Evolutionary conservation across 139 green algal species (phyloP).

Genomic region (Parachlorella kessleri): DNA sequence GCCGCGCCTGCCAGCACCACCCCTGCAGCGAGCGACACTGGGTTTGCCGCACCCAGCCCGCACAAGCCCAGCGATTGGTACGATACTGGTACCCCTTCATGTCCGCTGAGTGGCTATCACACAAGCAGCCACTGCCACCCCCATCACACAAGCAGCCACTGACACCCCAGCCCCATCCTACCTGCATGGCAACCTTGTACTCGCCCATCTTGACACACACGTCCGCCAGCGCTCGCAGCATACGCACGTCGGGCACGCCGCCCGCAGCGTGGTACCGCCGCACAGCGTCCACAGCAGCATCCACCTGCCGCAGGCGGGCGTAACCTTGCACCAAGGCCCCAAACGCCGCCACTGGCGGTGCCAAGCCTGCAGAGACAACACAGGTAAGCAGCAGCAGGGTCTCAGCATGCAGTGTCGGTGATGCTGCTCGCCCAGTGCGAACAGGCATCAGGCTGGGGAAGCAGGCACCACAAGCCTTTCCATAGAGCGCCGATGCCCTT

Average conservation of each 20-base stretch:
- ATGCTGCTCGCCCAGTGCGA: too few relatives aligned
- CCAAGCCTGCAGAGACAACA: slow-evolving; percentile 18
- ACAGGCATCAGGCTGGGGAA: too few relatives aligned
- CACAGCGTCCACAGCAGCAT: slow-evolving; percentile 39
- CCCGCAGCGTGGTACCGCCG: slow-evolving; percentile 55
- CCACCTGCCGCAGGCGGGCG: slow-evolving; percentile 27
- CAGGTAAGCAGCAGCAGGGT: background rate
- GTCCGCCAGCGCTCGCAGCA: slow-evolving; percentile 64
- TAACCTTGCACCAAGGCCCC: slow-evolving; percentile 55
- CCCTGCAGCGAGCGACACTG: too few relatives aligned
- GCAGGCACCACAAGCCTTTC: too few relatives aligned
- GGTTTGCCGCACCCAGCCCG: too few relatives aligned
- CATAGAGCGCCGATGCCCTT: too few relatives aligned
- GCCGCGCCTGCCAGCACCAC: too few relatives aligned
- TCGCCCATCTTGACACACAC: slow-evolving; percentile 40
- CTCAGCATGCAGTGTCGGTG: background rate
- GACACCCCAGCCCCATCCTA: slow-evolving; percentile 3
- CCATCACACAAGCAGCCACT: background rate
- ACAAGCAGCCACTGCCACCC: too few relatives aligned
- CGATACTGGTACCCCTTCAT: too few relatives aligned
- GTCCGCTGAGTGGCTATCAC: too few relatives aligned
- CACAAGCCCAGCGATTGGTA: too few relatives aligned
- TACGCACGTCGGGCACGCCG: slow-evolving; percentile 51
- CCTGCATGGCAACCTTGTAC: slow-evolving; percentile 60
- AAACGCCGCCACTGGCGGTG: slow-evolving; percentile 44